phyloP scores from a whole-genome alignment of 2,329 filamentous ascomycete genomes.

The Bipolaris gigantea region DNA sequence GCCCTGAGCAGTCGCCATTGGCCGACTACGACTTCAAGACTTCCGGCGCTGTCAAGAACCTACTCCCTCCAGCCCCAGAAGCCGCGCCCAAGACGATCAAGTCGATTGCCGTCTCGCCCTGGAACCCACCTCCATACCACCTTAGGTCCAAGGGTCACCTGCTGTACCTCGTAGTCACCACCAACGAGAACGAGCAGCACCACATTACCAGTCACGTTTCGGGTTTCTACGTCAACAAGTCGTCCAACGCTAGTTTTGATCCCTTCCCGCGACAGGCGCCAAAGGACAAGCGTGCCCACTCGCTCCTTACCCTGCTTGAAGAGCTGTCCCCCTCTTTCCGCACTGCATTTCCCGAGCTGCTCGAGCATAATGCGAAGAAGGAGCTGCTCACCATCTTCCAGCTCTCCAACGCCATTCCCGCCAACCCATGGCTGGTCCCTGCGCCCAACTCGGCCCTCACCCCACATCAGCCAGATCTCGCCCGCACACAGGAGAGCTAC shows the following conservation, averaged over 20 bases:
- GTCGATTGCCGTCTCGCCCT: constrained; percentile 81
- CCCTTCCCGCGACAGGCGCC: constrained; percentile 77
- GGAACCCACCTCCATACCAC: constrained; percentile 95
- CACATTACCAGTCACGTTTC: constrained; percentile 93
- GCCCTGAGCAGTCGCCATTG: constrained; percentile 48
- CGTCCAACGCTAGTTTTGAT: constrained; percentile 92
- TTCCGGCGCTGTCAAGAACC: constrained; percentile 66
- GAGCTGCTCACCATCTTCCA: constrained; percentile 93
- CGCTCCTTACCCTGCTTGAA: constrained; percentile 76
- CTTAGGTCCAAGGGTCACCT: constrained; percentile 90
- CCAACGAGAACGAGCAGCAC: constrained; percentile 91
- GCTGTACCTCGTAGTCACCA: constrained; percentile 85
- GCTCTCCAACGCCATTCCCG: constrained; percentile 90
- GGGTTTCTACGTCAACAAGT: constrained; percentile 97
- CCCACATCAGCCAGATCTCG: constrained; percentile 78
- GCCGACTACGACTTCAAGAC: constrained; percentile 77
- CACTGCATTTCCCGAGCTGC: constrained; percentile 72
- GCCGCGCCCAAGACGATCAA: constrained; percentile 88
- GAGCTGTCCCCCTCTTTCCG: constrained; percentile 83
- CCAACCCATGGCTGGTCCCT: constrained; percentile 88
- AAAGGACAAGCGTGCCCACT: constrained; percentile 80
- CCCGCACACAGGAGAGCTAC: constrained; percentile 89
- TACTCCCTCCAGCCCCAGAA: constrained; percentile 68
- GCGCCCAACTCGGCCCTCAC: constrained; percentile 64
- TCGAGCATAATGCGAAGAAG: constrained; percentile 80